Percentiles rank a stretch among this genome's conserved stretches.
These are phyloP conservation scores for Neurospora sp. DNA, from an alignment of 2,329 filamentous ascomycete species.

Conservation along the genomic window DNA sequence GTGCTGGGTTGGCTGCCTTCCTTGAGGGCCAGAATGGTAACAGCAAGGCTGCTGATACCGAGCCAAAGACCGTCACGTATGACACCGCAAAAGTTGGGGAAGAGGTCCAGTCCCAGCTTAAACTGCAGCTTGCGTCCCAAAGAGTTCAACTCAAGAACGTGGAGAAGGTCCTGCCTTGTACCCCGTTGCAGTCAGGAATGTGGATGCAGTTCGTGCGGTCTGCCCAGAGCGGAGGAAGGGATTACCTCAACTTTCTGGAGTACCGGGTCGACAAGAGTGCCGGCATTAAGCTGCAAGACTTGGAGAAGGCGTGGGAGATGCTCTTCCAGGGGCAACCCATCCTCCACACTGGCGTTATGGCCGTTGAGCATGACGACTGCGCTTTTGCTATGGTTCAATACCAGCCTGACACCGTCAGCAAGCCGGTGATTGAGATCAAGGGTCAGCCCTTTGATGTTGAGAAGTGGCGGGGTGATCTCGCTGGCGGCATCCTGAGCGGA, in stretches of 20 bases:
- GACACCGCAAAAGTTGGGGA: constrained; percentile 31
- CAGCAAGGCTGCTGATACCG: not conserved
- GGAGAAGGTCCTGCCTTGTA: constrained; percentile 63
- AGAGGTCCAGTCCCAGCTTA: constrained; percentile 27
- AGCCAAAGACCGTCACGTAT: constrained; percentile 15
- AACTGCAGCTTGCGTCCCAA: constrained; percentile 17
- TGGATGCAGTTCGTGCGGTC: constrained; percentile 63
- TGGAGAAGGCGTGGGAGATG: constrained; percentile 50
- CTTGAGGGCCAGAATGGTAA: constrained; percentile 2
- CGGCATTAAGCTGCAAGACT: not conserved
- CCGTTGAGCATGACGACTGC: constrained; percentile 46
- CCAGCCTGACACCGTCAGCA: constrained; percentile 6
- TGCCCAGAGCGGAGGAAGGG: constrained; percentile 32
- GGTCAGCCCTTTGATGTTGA: constrained; percentile 21
- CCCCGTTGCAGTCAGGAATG: constrained; percentile 70
- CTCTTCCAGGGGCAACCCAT: constrained; percentile 53
- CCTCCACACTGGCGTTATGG: constrained; percentile 63
- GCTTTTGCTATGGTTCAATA: constrained; percentile 71
- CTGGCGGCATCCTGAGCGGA: not conserved
- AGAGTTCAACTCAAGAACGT: constrained; percentile 23
- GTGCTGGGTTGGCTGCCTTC: constrained; percentile 26
- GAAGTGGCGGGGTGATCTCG: constrained; percentile 33
- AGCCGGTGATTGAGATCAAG: constrained; percentile 9
- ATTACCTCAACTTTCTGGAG: constrained; percentile 68
- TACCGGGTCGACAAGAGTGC: constrained; percentile 39